Percentiles rank a stretch among this genome's conserved stretches.
Evolutionary conservation across 768 basidiomycete species (phyloP).

Genomic region (Termitomyces sp.): DNA sequence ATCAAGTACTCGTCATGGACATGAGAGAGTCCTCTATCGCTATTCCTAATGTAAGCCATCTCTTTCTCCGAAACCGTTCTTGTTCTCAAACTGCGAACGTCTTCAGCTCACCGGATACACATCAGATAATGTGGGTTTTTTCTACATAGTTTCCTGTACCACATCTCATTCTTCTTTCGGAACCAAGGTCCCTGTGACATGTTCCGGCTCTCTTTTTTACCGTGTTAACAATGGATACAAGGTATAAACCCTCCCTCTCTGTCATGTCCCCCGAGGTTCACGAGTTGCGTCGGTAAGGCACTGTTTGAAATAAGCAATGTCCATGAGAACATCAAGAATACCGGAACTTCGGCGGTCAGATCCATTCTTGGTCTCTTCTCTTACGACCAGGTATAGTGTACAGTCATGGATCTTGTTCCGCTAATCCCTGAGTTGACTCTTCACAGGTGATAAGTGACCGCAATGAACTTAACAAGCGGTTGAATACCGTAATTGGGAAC

Average conservation of each 20-base stretch:
- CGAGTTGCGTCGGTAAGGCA: slow-evolving; percentile 23
- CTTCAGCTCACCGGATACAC: slow-evolving; percentile 31
- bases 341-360: slow-evolving; percentile 53
- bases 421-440: background rate
- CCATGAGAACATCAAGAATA: slow-evolving; percentile 45
- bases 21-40: slow-evolving; percentile 44
- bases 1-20: slow-evolving; percentile 42
- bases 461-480: slow-evolving; percentile 47
- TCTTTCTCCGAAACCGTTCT: background rate
- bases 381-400: slow-evolving; percentile 37
- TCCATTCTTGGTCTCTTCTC: slow-evolving; percentile 49
- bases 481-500: slow-evolving; percentile 46
- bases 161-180: background rate
- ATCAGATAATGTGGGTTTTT: slow-evolving; percentile 24
- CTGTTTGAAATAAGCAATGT: slow-evolving; percentile 51
- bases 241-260: slow-evolving; percentile 11
- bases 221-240: slow-evolving; percentile 49
- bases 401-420: background rate
- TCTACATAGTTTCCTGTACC: background rate
- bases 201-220: slow-evolving; percentile 54
- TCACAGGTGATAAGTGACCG: slow-evolving; percentile 48
- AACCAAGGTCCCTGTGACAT: slow-evolving; percentile 43
- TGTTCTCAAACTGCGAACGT: background rate
- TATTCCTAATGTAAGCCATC: slow-evolving; percentile 36
- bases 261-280: background rate